Evolutionary conservation across 441 rosid genomes (phyloP).

Genomic region (Viola pubescens): DNA sequence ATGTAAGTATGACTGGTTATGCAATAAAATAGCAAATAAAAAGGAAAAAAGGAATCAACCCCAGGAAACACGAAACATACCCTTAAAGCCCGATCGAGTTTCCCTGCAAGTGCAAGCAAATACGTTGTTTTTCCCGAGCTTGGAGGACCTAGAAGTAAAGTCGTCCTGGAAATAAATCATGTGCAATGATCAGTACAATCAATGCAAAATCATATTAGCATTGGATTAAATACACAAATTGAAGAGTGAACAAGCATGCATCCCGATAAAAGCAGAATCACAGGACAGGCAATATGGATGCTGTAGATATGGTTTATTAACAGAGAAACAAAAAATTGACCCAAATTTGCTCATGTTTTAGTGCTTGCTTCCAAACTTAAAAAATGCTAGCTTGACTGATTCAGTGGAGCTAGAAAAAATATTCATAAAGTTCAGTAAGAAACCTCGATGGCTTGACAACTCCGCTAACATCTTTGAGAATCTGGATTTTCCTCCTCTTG

Average conservation of each 20-base stretch:
- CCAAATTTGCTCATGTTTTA: too few species aligned
- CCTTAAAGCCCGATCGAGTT: slow-evolving; percentile 48
- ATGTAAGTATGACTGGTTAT: background rate
- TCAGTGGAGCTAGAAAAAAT: background rate
- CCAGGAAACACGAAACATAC: slow-evolving; percentile 24
- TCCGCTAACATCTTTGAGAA: slow-evolving; percentile 59
- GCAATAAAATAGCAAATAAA: background rate
- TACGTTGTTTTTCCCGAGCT: slow-evolving; percentile 79
- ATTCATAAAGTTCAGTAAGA: background rate
- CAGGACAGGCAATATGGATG: too few species aligned
- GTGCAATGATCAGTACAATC: background rate
- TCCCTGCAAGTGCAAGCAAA: slow-evolving; percentile 69
- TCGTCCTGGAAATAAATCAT: slow-evolving; percentile 49
- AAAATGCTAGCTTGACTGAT: too few species aligned
- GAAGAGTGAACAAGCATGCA: too few species aligned
- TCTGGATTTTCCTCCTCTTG: slow-evolving; percentile 55
- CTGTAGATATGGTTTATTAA: too few species aligned
- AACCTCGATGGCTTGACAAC: slow-evolving; percentile 79
- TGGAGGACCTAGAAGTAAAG: slow-evolving; percentile 91
- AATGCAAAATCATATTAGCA: background rate
- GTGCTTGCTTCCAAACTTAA: too few species aligned
- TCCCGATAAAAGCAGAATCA: too few species aligned
- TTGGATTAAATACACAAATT: background rate
- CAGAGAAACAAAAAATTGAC: too few species aligned
- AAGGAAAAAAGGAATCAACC: too few species aligned